Evolutionary conservation across 2,329 filamentous ascomycete genomes (phyloP), one percentile per base, ranked within the genome.

Genomic region (Lasiodiplodia theobromae): DNA sequence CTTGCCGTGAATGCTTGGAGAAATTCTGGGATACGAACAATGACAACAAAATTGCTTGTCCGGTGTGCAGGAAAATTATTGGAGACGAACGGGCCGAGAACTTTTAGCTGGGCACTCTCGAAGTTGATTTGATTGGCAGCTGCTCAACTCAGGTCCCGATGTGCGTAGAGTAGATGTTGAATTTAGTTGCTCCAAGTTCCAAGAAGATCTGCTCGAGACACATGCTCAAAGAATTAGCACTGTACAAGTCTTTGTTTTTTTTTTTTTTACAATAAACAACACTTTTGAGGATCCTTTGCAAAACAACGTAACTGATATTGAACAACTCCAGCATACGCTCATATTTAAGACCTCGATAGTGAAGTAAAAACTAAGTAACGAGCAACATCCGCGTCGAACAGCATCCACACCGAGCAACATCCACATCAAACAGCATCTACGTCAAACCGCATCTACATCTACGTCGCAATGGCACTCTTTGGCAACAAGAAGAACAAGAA

Each of bases 1-100:
- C 56, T 58, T 40, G 38, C 6, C 8, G 56, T 14, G 6, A 40
- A 16, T 47, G 44, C 44, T 47, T 47, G 44, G 44, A 79, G 73
- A 14, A 76, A 75, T 70, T 77, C 75, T 51, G 75, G 40, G 37
- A 31, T 18, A 49, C 6, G 34, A 47, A 16, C 12, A 53, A 53
- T 21, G 51, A 53, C 23, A 53, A 76, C 44, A 47, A 47, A n/a
- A 47, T 47, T 47, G 49, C 14, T 62, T 14, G 16, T n/a, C 51
- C 5, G 31, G n/a, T 58, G 2, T 47, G 47, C 4, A 21, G 11
- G 68, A 47, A 11, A 11, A 7, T 47, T 6, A 47, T 47, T 21
- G 44, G 44, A 10, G 18, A 21, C 7, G 18, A 21, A 47, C 0
- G 44, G 18, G 6, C 16, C 18, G 44, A 6, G 31, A 34, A 10